Evolutionary conservation across 805 yeast species (phyloP), one percentile per base, ranked within the genome.

Genomic region (Candida ovalis): DNA sequence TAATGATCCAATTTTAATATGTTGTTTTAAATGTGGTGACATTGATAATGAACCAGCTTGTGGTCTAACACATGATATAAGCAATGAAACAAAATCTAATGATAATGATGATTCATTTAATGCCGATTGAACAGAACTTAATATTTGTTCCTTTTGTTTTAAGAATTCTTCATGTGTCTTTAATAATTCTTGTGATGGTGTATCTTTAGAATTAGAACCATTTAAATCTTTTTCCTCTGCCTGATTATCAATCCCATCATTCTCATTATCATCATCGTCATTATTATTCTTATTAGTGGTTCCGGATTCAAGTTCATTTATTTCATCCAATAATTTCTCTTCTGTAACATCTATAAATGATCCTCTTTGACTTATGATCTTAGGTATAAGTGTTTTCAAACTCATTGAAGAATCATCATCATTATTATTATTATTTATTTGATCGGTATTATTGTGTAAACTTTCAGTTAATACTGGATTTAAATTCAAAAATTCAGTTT

Each of bases 51-150:
- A 77, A 2, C 95, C 96, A 1, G 92, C 86, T 18, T 88, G 88
- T 1, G 97, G 97, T 52, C 94, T 77, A 10, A 81, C 80, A 10
- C 88, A 78, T 18, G 96, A 86, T 39, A 92, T 76, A 49, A 94
- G 70, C 51, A 92, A 72, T 1, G 97, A 88, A 1, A 92, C 84
- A 53, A 91, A 87, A 61, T 92, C 99, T 48, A 91, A 70, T 1
- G 96, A 84, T 35, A 94, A 67, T 0, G 97, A 90, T 0, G 96
- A 82, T 61, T 94, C 97, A 62, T 92, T 94, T 56, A 88, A 71
- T 1, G 98, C 96, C 0, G 80, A 65, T 46, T 79, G 76, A 27
- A 86, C 72, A 39, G 73, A 70, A 17, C 69, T 72, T 15, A 82
- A 56, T 38, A 84, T 73, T 49, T 81, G 80, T n/a, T 68, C 61